Percentiles rank a stretch among this genome's conserved stretches.
Conservation (phyloP, 768 basidiomycete genomes). For the Mycena vitilis region DNA sequence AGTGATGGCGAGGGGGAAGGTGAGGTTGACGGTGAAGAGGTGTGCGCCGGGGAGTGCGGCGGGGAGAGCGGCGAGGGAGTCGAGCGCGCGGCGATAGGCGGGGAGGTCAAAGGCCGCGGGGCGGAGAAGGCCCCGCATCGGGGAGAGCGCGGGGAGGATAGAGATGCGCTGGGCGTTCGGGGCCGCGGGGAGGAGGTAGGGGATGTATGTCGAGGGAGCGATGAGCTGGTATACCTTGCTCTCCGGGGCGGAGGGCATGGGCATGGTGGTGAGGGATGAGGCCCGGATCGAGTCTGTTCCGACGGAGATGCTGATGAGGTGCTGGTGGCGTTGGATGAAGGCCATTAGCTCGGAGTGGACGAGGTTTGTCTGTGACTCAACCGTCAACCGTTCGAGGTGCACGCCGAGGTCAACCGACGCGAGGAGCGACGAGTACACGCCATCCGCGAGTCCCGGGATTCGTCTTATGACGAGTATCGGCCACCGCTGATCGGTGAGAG, state of each 20-base stretch:
- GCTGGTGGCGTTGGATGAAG: constrained; percentile 18
- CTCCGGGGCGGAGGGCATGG: background rate
- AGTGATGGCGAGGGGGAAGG: constrained; percentile 11
- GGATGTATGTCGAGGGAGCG: constrained; percentile 22
- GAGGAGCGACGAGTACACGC: constrained; percentile 22
- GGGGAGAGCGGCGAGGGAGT: constrained; percentile 17
- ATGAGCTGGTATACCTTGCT: constrained; percentile 14
- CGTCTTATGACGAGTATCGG: constrained; percentile 11
- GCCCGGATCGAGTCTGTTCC: background rate
- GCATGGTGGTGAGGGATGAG: constrained; percentile 1
- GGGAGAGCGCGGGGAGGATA: background rate
- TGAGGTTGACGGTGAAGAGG: constrained; percentile 20
- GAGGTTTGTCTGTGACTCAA: background rate
- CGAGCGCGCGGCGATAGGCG: constrained; percentile 22
- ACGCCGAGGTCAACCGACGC: constrained; percentile 19
- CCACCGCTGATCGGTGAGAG: constrained; percentile 9
- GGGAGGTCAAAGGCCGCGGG: constrained; percentile 8
- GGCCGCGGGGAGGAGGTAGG: constrained; percentile 30
- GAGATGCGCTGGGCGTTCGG: constrained; percentile 18
- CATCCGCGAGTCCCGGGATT: constrained; percentile 2
- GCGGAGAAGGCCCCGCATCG: background rate
- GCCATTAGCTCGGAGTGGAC: constrained; percentile 15
- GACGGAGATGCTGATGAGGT: background rate
- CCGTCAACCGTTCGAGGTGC: constrained; percentile 5
- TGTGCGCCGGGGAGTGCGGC: constrained; percentile 10